Evolutionary conservation across 768 basidiomycete species (phyloP).

Genomic region (Daedaleopsis nitida): DNA sequence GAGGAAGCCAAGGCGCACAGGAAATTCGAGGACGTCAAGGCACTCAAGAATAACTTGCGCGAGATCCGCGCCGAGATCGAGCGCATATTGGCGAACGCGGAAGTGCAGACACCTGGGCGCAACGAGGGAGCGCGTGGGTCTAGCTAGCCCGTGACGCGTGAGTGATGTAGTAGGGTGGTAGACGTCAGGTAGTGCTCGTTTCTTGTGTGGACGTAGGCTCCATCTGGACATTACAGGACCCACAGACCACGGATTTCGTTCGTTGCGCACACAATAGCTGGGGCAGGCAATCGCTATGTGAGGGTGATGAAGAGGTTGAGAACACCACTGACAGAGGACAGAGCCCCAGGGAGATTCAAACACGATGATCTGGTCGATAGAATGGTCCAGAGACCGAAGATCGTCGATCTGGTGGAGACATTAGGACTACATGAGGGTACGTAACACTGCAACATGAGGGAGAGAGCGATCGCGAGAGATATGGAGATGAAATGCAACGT

Average conservation of each 20-base stretch:
- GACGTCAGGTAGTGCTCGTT: too few species aligned
- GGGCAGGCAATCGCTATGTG: too few species aligned
- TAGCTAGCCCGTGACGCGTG: background rate
- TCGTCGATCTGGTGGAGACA: background rate
- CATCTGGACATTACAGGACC: too few species aligned
- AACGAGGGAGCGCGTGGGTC: background rate
- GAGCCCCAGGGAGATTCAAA: too few species aligned
- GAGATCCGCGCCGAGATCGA: conserved; percentile 89
- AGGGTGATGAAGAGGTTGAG: too few species aligned
- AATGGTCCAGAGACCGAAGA: too few species aligned
- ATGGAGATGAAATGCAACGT: conserved; percentile 2
- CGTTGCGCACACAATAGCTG: too few species aligned
- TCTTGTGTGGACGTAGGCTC: too few species aligned
- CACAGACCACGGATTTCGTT: too few species aligned
- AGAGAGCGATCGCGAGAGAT: too few species aligned
- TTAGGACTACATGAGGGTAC: conserved; percentile 11
- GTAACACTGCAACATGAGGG: background rate
- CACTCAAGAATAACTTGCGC: conserved; percentile 71
- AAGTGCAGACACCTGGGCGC: conserved; percentile 6
- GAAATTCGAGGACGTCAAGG: conserved; percentile 95
- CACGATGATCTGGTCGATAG: too few species aligned
- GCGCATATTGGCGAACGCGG: conserved; percentile 50
- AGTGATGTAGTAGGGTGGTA: background rate
- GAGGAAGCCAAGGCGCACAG: conserved; percentile 87
- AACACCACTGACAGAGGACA: too few species aligned